phyloP scores from a whole-genome alignment of 371 early-diverging fungal species.

The Mucor indicus region DNA sequence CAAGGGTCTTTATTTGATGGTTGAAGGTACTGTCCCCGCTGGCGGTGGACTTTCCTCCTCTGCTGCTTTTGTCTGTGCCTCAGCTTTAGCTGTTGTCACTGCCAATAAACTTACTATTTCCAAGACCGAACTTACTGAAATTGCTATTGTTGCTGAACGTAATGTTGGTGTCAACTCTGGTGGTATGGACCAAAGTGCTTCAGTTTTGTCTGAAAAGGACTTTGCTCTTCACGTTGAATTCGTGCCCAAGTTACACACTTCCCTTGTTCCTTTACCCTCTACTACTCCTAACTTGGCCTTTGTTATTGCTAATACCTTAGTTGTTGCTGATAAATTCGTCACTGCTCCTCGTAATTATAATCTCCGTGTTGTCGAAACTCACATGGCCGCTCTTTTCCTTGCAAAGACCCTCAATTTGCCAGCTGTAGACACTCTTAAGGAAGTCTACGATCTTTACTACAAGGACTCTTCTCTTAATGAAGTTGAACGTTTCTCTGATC shows the following conservation, averaged over 20 bases:
- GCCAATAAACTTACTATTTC: conserved; percentile 50
- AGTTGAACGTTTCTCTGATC: conserved; percentile 41
- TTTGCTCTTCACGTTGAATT: conserved; percentile 86
- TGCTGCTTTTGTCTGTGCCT: conserved; percentile 81
- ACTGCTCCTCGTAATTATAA: conserved; percentile 91
- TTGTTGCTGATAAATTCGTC: conserved; percentile 84
- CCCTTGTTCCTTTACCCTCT: conserved; percentile 60
- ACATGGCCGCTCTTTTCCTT: conserved; percentile 74
- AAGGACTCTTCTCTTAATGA: conserved; percentile 22
- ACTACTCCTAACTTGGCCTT: conserved; percentile 63
- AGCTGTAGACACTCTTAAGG: conserved; percentile 53
- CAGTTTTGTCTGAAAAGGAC: conserved; percentile 72
- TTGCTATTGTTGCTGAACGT: conserved; percentile 80
- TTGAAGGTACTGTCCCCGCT: conserved; percentile 81
- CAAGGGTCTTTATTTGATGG: conserved; percentile 64
- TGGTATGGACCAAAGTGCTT: conserved; percentile 92
- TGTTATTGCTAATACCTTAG: conserved; percentile 89
- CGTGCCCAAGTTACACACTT: conserved; percentile 69
- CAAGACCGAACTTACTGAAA: conserved; percentile 68
- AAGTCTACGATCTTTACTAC: conserved; percentile 65
- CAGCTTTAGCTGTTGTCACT: conserved; percentile 69
- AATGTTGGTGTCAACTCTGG: conserved; percentile 84
- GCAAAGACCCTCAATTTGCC: conserved; percentile 52
- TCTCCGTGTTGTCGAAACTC: conserved; percentile 92
- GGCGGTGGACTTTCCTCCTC: conserved; percentile 87